Conservation (phyloP, 768 basidiomycete genomes). For the Atractiella rhizophila region DNA sequence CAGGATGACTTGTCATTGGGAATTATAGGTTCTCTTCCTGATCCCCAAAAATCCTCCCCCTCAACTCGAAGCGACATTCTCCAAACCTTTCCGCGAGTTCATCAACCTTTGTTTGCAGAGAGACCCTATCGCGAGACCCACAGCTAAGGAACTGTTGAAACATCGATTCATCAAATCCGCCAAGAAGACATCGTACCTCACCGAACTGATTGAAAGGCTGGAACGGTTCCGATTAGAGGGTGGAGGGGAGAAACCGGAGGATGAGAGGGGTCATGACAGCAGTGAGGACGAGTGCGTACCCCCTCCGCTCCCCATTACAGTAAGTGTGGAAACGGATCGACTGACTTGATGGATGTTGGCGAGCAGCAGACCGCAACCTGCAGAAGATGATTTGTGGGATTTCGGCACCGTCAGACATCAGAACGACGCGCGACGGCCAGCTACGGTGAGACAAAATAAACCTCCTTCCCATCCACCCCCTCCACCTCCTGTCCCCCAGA, state of each 20-base stretch:
- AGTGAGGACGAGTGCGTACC: conserved; percentile 27
- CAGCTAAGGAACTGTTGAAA: conserved; percentile 80
- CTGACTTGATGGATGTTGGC: conserved; percentile 1
- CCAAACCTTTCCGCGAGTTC: conserved; percentile 80
- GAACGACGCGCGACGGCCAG: conserved; percentile 23
- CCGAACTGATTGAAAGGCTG: conserved; percentile 80
- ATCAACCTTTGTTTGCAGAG: conserved; percentile 75
- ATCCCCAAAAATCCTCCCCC: conserved; percentile 97
- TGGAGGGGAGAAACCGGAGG: conserved; percentile 31
- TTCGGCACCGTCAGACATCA: conserved; percentile 79
- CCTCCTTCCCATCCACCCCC: conserved; percentile 33
- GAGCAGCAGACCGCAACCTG: conserved; percentile 18
- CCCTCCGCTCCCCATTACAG: conserved; percentile 2
- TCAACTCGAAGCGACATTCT: conserved; percentile 50
- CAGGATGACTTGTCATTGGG: not conserved
- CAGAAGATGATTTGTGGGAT: conserved; percentile 64
- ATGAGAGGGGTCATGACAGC: conserved; percentile 19
- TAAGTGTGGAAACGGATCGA: conserved; percentile 6
- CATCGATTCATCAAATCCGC: conserved; percentile 91
- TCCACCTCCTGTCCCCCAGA: conserved; percentile 26
- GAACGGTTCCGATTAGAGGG: conserved; percentile 83
- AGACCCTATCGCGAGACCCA: conserved; percentile 68
- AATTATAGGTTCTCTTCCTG: conserved; percentile 61
- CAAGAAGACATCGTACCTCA: conserved; percentile 78
- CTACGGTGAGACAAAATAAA: not conserved